Percentiles rank a stretch among this genome's conserved stretches.
Evolutionary conservation across 345 rosid species (phyloP).

Genomic region (Populus pruinosa): DNA sequence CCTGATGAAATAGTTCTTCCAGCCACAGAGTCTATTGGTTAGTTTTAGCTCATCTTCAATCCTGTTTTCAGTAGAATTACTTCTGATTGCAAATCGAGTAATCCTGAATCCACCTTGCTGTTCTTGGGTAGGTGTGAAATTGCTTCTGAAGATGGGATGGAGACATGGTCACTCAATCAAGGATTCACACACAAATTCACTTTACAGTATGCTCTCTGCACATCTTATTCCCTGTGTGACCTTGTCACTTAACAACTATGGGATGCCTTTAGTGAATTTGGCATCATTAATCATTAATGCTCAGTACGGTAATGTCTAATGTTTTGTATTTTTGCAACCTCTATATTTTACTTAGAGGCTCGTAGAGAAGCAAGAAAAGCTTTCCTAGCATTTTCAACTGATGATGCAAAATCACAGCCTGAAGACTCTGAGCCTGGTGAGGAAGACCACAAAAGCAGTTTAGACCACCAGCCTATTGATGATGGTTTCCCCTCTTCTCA

Average conservation of each 20-base stretch:
- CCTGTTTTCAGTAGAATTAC: constrained; percentile 1
- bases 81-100: constrained; percentile 6
- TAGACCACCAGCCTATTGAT: constrained; percentile 35
- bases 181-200: constrained; percentile 56
- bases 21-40: constrained; percentile 86
- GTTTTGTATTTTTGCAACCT: not conserved
- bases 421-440: constrained; percentile 37
- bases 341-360: constrained; percentile 48
- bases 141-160: constrained; percentile 96
- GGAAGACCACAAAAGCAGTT: constrained; percentile 36
- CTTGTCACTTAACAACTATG: not conserved
- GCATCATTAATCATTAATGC: not conserved
- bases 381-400: constrained; percentile 74
- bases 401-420: constrained; percentile 40
- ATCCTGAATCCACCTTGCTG: constrained; percentile 18
- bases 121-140: constrained; percentile 61
- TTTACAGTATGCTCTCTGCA: constrained; percentile 12
- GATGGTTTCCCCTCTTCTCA: constrained; percentile 47
- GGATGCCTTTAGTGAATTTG: not conserved
- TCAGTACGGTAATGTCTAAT: not conserved
- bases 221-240: not conserved
- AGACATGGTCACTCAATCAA: constrained; percentile 78
- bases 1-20: constrained; percentile 88
- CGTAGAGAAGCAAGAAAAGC: constrained; percentile 98
- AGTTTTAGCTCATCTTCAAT: constrained; percentile 24